Conservation (phyloP, 352 stramenopile genomes). For the Phytophthora boehmeriae region DNA sequence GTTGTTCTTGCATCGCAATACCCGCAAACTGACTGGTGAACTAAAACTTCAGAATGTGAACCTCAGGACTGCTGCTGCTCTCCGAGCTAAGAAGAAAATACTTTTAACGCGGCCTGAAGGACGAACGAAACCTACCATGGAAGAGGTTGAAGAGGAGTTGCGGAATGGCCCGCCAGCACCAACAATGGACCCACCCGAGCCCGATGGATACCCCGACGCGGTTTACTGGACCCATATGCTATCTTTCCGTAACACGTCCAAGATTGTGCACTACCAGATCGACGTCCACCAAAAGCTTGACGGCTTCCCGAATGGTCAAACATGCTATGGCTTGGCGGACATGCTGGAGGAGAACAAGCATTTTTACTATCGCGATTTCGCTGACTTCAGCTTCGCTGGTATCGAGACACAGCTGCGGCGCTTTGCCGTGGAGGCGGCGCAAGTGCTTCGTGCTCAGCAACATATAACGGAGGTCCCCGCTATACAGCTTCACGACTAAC, state of each 20-base stretch:
- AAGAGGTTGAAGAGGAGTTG: too few relatives aligned
- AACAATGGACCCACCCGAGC: conserved; percentile 19
- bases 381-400: conserved; percentile 24
- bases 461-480: too few relatives aligned
- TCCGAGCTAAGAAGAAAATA: too few relatives aligned
- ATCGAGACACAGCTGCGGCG: conserved; percentile 33
- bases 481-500: too few relatives aligned
- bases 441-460: too few relatives aligned
- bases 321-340: conserved; percentile 53
- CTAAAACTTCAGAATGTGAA: too few relatives aligned
- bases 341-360: conserved; percentile 30
- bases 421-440: conserved; percentile 33
- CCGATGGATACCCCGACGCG: conserved; percentile 40
- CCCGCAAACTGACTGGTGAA: conserved; percentile 44
- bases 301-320: conserved; percentile 48
- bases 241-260: conserved; percentile 51
- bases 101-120: too few relatives aligned
- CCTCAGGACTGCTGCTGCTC: too few relatives aligned
- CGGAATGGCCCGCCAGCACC: too few relatives aligned
- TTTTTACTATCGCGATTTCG: conserved; percentile 39
- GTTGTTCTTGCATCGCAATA: conserved; percentile 60
- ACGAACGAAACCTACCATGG: too few relatives aligned
- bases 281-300: conserved; percentile 51
- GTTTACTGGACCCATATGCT: conserved; percentile 69
- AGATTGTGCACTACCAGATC: conserved; percentile 46